Conservation (phyloP, 371 early-diverging fungal genomes). For the Lichtheimia hyalospora region DNA sequence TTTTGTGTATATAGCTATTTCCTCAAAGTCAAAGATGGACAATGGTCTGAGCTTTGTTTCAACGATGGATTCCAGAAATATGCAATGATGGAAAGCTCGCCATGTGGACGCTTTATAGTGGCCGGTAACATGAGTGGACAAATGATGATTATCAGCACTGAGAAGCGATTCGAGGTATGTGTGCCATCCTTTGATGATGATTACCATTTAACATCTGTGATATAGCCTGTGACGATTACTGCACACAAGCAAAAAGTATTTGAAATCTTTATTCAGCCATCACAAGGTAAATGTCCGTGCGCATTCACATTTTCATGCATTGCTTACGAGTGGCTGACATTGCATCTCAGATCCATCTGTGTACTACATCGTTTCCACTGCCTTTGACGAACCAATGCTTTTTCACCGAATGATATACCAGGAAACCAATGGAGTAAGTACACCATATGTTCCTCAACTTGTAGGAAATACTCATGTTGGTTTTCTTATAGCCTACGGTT, state of each 20-base stretch:
- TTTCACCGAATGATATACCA: slow-evolving; percentile 35
- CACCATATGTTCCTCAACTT: background rate
- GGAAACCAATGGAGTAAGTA: slow-evolving; percentile 16
- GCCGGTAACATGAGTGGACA: slow-evolving; percentile 62
- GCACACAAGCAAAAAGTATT: slow-evolving; percentile 53
- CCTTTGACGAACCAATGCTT: slow-evolving; percentile 39
- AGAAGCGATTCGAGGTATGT: slow-evolving; percentile 42
- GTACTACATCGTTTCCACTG: slow-evolving; percentile 44
- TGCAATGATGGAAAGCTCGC: slow-evolving; percentile 58
- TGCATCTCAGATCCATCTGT: slow-evolving; percentile 28
- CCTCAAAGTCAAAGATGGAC: slow-evolving; percentile 27
- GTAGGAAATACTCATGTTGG: background rate
- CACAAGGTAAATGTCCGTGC: slow-evolving; percentile 19
- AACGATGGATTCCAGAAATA: slow-evolving; percentile 51
- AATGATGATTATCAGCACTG: slow-evolving; percentile 51
- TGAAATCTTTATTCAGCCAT: slow-evolving; percentile 44
- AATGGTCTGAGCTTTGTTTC: slow-evolving; percentile 39
- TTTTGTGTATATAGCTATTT: slow-evolving; percentile 33
- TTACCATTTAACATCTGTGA: background rate
- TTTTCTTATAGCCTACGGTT: slow-evolving; percentile 31
- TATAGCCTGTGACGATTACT: slow-evolving; percentile 40
- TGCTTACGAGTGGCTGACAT: background rate
- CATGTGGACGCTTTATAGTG: slow-evolving; percentile 55
- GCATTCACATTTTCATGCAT: background rate
- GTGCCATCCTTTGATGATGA: background rate